Evolutionary conservation across 805 yeast genomes (phyloP).

Genomic region (Hanseniaspora nectarophila): DNA sequence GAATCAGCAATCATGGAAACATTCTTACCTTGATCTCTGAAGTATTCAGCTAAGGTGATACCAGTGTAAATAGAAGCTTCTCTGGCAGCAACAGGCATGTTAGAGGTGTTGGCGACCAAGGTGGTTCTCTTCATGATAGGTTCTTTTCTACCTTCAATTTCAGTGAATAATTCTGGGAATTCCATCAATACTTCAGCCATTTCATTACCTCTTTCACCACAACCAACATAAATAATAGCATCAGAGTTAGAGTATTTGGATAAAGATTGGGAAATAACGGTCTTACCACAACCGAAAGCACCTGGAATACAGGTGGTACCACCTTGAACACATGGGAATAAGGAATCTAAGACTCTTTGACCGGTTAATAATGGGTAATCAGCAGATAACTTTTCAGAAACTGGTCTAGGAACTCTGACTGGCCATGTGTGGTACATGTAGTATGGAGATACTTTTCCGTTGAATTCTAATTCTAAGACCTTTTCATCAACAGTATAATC

Average conservation of each 20-base stretch:
- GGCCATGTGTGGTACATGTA: constrained; percentile 99
- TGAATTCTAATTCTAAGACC: constrained; percentile 85
- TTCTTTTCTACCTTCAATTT: constrained; percentile 83
- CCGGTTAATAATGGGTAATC: constrained; percentile 94
- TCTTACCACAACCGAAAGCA: constrained; percentile 99
- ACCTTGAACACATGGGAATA: constrained; percentile 99
- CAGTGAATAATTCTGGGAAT: constrained; percentile 94
- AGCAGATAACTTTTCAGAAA: constrained; percentile 83
- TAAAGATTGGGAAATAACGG: constrained; percentile 93
- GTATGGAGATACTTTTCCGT: constrained; percentile 67
- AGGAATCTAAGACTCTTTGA: constrained; percentile 94
- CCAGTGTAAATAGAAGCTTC: constrained; percentile 99
- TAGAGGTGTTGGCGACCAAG: constrained; percentile 94
- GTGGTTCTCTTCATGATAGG: constrained; percentile 99
- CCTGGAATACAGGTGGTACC: constrained; percentile 99
- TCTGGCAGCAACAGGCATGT: constrained; percentile 99
- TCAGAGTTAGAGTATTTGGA: constrained; percentile 97
- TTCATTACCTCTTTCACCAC: constrained; percentile 97
- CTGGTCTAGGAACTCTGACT: constrained; percentile 98
- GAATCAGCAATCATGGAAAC: constrained; percentile 99
- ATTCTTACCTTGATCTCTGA: constrained; percentile 99
- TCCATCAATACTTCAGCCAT: constrained; percentile 99
- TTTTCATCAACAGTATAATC: constrained; percentile 84
- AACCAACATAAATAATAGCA: constrained; percentile 87
- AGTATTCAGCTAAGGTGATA: constrained; percentile 95